Evolutionary conservation across 2,329 filamentous ascomycete species (phyloP), one percentile per base, ranked within the genome.

Genomic region (Fusarium abutilonis): DNA sequence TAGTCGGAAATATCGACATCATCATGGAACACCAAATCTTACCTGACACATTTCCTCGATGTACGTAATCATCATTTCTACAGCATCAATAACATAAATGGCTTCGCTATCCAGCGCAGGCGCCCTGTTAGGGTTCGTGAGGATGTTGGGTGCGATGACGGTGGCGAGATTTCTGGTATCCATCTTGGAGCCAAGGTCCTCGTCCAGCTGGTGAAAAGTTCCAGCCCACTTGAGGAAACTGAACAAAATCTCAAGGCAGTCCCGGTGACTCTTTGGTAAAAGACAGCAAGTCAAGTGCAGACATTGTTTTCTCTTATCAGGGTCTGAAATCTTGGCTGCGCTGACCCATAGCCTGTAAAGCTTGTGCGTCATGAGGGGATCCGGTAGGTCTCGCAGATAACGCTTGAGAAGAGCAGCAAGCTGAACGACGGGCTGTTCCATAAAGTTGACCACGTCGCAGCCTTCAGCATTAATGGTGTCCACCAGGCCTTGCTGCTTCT

Each of bases 41-140:
- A 97, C 95, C 86, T 97, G 89, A 74, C 93, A 98, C 89, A 99
- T 97, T 75, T 92, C 89, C 75, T 98, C 95, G 67, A 97, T 97
- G 74, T 90, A 92, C 69, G 91, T 88, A 70, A 99, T 97, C 66
- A 99, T 82, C 59, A 90, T 89, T 74, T 96, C 90, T 23, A 99
- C 92, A 14, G 95, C 93, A 71, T 95, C 91, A 60, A 99, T 97
- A 28, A 94, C 93, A 71, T 91, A 85, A 79, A 98, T 97, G 60
- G 93, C 95, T 68, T 97, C 93, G 70, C 89, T 88, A 67, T 96
- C 94, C 64, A 93, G 85, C 39, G 85, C 86, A 7, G 84, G 82
- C 44, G 82, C 83, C 73, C 89, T 90, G 38, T 84, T 78, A 66
- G 81, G 82, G 65, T 89, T 91, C 69, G 91, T 93, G 11, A 97